These are phyloP conservation scores for Symbiotaphrina buchneri DNA, from an alignment of 495 filamentous ascomycete species.

Conservation along the genomic window DNA sequence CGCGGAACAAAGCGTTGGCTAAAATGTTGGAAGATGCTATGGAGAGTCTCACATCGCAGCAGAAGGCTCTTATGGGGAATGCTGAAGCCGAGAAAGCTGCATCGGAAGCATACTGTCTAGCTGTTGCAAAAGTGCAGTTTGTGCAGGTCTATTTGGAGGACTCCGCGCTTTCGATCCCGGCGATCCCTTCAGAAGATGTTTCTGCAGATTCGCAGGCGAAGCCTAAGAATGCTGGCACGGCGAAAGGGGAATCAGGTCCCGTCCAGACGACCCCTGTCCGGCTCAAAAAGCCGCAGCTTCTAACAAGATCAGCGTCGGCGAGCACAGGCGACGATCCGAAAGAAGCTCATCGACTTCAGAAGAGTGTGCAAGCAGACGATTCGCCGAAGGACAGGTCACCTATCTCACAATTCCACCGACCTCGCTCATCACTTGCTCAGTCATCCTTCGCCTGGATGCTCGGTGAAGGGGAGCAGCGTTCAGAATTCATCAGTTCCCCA, in stretches of 20 bases:
- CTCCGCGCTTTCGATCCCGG: slow-evolving; percentile 26
- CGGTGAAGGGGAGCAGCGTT: slow-evolving; percentile 18
- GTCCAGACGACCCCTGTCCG: not conserved
- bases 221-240: no score
- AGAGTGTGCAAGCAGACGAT: not conserved
- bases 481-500: slow-evolving; percentile 1
- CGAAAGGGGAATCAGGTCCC: not conserved
- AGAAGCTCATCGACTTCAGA: not conserved
- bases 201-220: no score
- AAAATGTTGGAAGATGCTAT: slow-evolving; percentile 50
- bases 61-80: slow-evolving; percentile 18
- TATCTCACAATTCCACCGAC: slow-evolving; percentile 5
- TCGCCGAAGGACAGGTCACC: slow-evolving; percentile 1
- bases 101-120: slow-evolving; percentile 31
- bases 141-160: slow-evolving; percentile 62
- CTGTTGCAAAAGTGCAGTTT: slow-evolving; percentile 51
- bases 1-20: slow-evolving; percentile 50
- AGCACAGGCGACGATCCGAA: not conserved
- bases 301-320: not conserved
- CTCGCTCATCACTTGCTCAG: slow-evolving; percentile 48
- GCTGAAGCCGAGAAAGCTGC: slow-evolving; percentile 10
- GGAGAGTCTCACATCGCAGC: slow-evolving; percentile 32
- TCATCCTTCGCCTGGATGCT: slow-evolving; percentile 95
- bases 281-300: not conserved
- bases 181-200: no score